Evolutionary conservation across 805 yeast species (phyloP), one percentile per base, ranked within the genome.

Genomic region (Myxozyma monticola): DNA sequence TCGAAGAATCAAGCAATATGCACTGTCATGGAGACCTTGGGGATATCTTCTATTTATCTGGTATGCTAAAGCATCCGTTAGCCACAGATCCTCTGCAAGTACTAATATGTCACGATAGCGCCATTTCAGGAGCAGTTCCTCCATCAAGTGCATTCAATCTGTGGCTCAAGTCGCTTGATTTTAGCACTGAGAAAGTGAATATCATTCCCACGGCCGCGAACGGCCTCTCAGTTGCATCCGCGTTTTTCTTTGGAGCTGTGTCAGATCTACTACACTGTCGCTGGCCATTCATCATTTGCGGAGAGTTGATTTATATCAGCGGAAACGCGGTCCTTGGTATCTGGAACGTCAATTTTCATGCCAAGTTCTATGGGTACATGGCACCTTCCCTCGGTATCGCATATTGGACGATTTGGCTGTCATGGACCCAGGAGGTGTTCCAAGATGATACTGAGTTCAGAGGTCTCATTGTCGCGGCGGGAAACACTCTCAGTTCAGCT

Each of bases 111-210:
- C 18, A 12, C 7, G 30, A 7, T 8, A 12, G 30, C 30, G 30
- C 30, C 10, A 26, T 26, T 26, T 12, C 12, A 12, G n/a, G n/a
- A n/a, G n/a, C n/a, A n/a, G n/a, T n/a, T n/a, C n/a, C n/a, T n/a
- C n/a, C n/a, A n/a, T n/a, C n/a, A n/a, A n/a, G n/a, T n/a, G n/a
- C n/a, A n/a, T 35, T 42, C 28, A 34, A 85, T 14, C 69, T 85
- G 50, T 84, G 90, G 90, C 71, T 85, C 41, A 71, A 77, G 52
- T 69, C 80, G 4, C 67, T 76, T 21, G 26, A 26, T 8, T 80
- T 73, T 60, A 62, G 74, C 0, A 68, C 73, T 37, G 73, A 71
- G 1, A 68, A 69, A 52, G 65, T 80, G 20, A 79, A 81, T 59
- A 70, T 79, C 49, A 66, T 78, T 41, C 46, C 46, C 2, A 70